These are phyloP conservation scores for Metschnikowia hibisci DNA, from an alignment of 805 yeast genomes.

Conservation along the genomic window DNA sequence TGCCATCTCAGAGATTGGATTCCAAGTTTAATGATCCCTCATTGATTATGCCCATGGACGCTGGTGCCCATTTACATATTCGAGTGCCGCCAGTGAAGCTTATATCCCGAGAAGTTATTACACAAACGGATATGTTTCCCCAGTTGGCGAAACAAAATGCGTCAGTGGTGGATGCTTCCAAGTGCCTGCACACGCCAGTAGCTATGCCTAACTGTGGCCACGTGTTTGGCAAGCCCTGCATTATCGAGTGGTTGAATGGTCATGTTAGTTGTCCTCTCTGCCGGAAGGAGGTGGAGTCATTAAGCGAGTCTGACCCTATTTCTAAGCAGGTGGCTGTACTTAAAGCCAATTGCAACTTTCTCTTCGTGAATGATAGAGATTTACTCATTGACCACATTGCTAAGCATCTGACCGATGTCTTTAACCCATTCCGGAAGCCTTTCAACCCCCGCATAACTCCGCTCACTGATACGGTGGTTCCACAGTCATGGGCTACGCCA, in stretches of 20 bases:
- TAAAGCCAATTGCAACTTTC: constrained; percentile 11
- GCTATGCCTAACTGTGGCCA: constrained; percentile 18
- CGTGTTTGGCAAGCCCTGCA: constrained; percentile 17
- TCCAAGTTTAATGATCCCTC: constrained; percentile 12
- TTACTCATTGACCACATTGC: constrained; percentile 23
- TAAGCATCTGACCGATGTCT: constrained; percentile 33
- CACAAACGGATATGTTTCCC: constrained; percentile 13
- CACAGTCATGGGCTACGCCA: constrained; percentile 33
- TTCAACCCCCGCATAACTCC: constrained; percentile 35
- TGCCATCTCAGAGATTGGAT: constrained; percentile 2
- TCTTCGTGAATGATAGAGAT: constrained; percentile 13
- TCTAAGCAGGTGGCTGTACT: constrained; percentile 8
- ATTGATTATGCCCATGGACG: constrained; percentile 14
- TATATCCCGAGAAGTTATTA: constrained; percentile 5
- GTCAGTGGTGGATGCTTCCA: constrained; percentile 1
- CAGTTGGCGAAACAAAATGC: constrained; percentile 3
- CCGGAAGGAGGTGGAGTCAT: constrained; percentile 17
- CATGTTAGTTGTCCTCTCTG: constrained; percentile 19
- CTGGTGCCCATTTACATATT: constrained; percentile 7
- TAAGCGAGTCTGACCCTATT: constrained; percentile 9
- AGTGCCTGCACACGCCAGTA: constrained; percentile 13
- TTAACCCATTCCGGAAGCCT: constrained; percentile 36
- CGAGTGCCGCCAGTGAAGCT: constrained; percentile 13
- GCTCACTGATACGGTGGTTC: constrained; percentile 35
- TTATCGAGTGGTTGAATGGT: constrained; percentile 17